These are phyloP conservation scores for Waltiozyma solani DNA, from an alignment of 1,139 yeast species.

Conservation along the genomic window DNA sequence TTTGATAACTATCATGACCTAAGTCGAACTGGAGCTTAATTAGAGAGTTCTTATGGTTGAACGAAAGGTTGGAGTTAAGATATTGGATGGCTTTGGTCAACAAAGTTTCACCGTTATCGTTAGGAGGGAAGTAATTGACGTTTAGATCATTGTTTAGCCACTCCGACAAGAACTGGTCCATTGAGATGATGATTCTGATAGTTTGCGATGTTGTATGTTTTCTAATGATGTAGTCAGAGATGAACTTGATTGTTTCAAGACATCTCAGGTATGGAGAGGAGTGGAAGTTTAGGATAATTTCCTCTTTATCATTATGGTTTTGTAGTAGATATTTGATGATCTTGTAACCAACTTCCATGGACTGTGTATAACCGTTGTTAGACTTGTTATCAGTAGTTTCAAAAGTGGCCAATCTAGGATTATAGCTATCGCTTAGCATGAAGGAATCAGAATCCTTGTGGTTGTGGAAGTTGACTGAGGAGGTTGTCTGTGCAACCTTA, in stretches of 20 bases:
- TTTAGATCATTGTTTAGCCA: conserved; percentile 29
- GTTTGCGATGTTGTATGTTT: conserved; percentile 4
- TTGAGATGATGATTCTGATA: conserved; percentile 16
- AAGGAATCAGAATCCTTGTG: conserved; percentile 2
- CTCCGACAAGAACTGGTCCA: conserved; percentile 29
- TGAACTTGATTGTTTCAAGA: conserved; percentile 16
- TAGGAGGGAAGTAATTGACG: conserved; percentile 27
- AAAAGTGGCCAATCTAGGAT: conserved; percentile 17
- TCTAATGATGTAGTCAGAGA: conserved; percentile 14
- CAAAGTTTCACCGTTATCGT: conserved; percentile 29
- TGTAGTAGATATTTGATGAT: conserved; percentile 12
- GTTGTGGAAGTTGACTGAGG: conserved; percentile 13
- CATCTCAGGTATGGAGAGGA: conserved; percentile 20
- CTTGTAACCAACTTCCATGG: conserved; percentile 16
- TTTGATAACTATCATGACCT: conserved; percentile 11
- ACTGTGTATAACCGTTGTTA: conserved; percentile 18
- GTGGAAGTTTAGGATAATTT: conserved; percentile 15
- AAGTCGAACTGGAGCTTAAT: conserved; percentile 11
- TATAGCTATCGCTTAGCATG: conserved; percentile 12
- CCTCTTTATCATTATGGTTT: conserved; percentile 6
- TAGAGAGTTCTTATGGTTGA: conserved; percentile 1
- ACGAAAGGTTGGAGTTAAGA: conserved; percentile 20
- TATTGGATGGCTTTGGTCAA: conserved; percentile 25
- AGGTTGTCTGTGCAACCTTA: conserved; percentile 18
- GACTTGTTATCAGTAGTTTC: conserved; percentile 17